Evolutionary conservation across 2,329 filamentous ascomycete genomes (phyloP), one percentile per base, ranked within the genome.

Genomic region (Coniochaeta sp.): DNA sequence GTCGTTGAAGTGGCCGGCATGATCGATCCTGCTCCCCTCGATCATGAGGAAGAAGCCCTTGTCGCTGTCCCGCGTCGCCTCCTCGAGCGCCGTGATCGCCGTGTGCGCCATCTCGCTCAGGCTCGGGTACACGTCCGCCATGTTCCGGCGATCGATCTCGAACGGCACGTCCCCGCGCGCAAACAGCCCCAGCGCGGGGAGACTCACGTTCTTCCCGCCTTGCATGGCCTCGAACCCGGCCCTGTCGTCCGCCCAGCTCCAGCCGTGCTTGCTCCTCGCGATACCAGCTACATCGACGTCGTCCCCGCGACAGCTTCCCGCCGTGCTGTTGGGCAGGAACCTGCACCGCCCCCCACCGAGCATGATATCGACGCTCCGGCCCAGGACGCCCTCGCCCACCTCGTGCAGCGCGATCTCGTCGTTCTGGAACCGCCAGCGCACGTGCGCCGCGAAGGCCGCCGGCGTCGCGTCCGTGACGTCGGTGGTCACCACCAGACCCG

Each of bases 21-120:
- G 95, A 69, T 99, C 95, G 68, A 99, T 98, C 47, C 95, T 84
- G 68, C 91, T 96, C 4, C 93, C 95, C 74, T 99, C 95, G 62
- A 99, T 96, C 93, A 99, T 96, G 67, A 99, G 80, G 76, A 99
- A 99, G 80, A 98, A 99, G 4, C 95, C 95, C 74, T 96, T 87
- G 47, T 98, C 91, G 63, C 85, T 91, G 69, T 93, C 81, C 69
- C 84, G 81, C 0, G 95, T 97, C 0, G 93, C 95, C 61, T 87
- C 86, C 63, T 89, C 89, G 26, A 99, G 83, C 1, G 90, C 87
- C 16, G 82, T 85, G 63, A 99, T 79, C 1, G 95, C 93, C 17
- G 90, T 91, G 66, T 83, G 81, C 9, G 93, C 86, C 92, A 97
- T 98, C 74, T 97, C 93, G 70, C 90, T 89, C 44, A 99, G 79